Evolutionary conservation across 306 rosid species (phyloP).

Genomic region (Begonia loranthoides): DNA sequence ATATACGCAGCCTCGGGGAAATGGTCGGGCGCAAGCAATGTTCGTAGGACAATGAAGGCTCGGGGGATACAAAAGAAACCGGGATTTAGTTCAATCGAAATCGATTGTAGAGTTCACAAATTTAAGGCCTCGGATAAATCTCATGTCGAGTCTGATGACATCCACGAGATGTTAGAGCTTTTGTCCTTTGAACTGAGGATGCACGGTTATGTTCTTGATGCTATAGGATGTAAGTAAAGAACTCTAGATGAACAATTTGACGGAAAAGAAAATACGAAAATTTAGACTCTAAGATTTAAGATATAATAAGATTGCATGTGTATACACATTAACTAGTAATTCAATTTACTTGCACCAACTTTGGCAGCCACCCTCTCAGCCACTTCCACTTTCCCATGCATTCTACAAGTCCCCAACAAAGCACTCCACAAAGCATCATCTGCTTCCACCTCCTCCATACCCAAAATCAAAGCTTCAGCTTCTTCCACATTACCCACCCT

Average conservation of each 20-base stretch:
- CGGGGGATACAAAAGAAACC: constrained; percentile 61
- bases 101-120: constrained; percentile 55
- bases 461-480: constrained; percentile 39
- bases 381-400: constrained; percentile 45
- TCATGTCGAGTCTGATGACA: constrained; percentile 31
- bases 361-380: constrained; percentile 41
- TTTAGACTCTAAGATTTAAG: not conserved
- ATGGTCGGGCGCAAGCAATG: constrained; percentile 72
- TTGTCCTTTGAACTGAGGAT: constrained; percentile 46
- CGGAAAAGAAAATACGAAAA: constrained; percentile 6
- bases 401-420: constrained; percentile 41
- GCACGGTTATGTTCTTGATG: constrained; percentile 48
- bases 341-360: constrained; percentile 19
- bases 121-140: constrained; percentile 65
- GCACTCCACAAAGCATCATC: constrained; percentile 50
- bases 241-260: constrained; percentile 19
- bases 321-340: no score
- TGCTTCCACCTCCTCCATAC: constrained; percentile 37
- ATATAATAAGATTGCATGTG: no score
- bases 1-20: constrained; percentile 62
- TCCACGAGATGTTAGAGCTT: constrained; percentile 35
- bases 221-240: constrained; percentile 11
- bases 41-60: constrained; percentile 56
- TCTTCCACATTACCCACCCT: constrained; percentile 56
- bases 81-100: constrained; percentile 66